Conservation (phyloP, 345 rosid genomes). For the Linum tenue region DNA sequence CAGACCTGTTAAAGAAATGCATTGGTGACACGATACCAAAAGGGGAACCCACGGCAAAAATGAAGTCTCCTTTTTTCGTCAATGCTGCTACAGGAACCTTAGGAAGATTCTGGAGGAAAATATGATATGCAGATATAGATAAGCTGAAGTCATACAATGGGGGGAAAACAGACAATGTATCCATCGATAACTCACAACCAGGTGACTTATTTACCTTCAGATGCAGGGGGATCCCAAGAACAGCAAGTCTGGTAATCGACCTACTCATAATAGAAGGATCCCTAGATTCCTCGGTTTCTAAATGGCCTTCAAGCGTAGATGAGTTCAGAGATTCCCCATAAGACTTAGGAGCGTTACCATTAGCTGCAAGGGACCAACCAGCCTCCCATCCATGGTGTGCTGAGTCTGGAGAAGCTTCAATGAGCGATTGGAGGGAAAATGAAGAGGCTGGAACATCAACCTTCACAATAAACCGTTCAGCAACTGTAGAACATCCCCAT, state of each 20-base stretch:
- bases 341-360: slow-evolving; percentile 33
- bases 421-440: slow-evolving; percentile 57
- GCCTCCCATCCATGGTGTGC: slow-evolving; percentile 74
- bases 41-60: slow-evolving; percentile 86
- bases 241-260: slow-evolving; percentile 63
- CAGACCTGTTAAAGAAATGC: slow-evolving; percentile 85
- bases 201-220: slow-evolving; percentile 31
- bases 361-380: slow-evolving; percentile 83
- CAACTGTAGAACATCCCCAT: slow-evolving; percentile 3
- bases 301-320: slow-evolving; percentile 8
- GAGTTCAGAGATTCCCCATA: background rate
- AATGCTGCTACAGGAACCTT: slow-evolving; percentile 29
- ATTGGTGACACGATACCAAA: slow-evolving; percentile 81
- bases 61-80: slow-evolving; percentile 50
- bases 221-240: slow-evolving; percentile 51
- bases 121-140: slow-evolving; percentile 9
- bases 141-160: slow-evolving; percentile 1
- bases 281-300: slow-evolving; percentile 30
- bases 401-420: slow-evolving; percentile 62
- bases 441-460: slow-evolving; percentile 76
- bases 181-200: background rate
- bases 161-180: background rate
- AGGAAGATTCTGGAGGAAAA: slow-evolving; percentile 42
- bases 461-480: slow-evolving; percentile 37
- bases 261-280: slow-evolving; percentile 42